Evolutionary conservation across 1,139 yeast genomes (phyloP).

Genomic region (Scheffersomyces titani): DNA sequence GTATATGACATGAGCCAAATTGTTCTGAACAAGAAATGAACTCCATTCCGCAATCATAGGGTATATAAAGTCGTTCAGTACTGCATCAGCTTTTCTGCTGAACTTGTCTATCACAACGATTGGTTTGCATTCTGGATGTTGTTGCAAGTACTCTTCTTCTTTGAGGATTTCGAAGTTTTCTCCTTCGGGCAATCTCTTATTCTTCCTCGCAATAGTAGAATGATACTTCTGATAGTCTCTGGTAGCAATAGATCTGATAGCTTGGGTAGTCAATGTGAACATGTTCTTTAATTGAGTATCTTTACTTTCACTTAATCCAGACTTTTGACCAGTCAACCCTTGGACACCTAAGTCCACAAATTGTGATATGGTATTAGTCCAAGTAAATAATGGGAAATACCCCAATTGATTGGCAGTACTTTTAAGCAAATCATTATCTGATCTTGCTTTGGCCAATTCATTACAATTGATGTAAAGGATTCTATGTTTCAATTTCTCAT

Average conservation of each 20-base stretch:
- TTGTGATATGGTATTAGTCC: slow-evolving; percentile 80
- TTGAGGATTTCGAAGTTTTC: slow-evolving; percentile 38
- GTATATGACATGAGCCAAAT: slow-evolving; percentile 86
- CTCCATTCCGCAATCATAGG: slow-evolving; percentile 89
- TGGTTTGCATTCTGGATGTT: slow-evolving; percentile 86
- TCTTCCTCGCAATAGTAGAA: slow-evolving; percentile 18
- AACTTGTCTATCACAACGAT: slow-evolving; percentile 81
- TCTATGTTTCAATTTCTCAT: slow-evolving; percentile 45
- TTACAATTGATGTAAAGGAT: slow-evolving; percentile 81
- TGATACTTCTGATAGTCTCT: slow-evolving; percentile 36
- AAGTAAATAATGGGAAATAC: slow-evolving; percentile 90
- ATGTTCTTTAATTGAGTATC: slow-evolving; percentile 85
- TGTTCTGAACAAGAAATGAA: slow-evolving; percentile 68
- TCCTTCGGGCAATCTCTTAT: slow-evolving; percentile 16
- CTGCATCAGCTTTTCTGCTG: slow-evolving; percentile 39
- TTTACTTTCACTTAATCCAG: slow-evolving; percentile 84
- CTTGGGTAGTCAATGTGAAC: slow-evolving; percentile 70
- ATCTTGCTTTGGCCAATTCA: slow-evolving; percentile 65
- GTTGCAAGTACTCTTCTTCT: slow-evolving; percentile 82
- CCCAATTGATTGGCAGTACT: slow-evolving; percentile 78
- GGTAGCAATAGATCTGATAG: slow-evolving; percentile 69
- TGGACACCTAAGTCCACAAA: slow-evolving; percentile 85
- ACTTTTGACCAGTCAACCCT: slow-evolving; percentile 90
- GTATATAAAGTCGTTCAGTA: slow-evolving; percentile 62
- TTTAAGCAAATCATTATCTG: slow-evolving; percentile 68